Evolutionary conservation across 2,329 filamentous ascomycete genomes (phyloP), one percentile per base, ranked within the genome.

Genomic region (Dothidotthia symphoricarpi): DNA sequence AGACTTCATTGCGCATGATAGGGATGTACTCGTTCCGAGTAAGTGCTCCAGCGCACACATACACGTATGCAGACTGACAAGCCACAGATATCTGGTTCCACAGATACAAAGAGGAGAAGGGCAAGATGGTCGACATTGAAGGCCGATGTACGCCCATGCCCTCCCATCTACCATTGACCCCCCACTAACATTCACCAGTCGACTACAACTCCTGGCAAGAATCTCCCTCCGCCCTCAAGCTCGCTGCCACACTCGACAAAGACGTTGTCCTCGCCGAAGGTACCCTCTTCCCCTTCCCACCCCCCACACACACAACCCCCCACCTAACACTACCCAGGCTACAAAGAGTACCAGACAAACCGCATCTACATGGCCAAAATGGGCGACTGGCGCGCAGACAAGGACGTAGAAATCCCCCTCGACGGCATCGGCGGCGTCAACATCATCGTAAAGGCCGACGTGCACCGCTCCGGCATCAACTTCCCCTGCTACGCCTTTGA

Each of bases 161-260:
- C 16, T n/a, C 16, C 14, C 24, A 4, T 3, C 1, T 10, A 16
- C 5, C 11, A 15, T 14, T 17, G 13, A 14, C 19, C 4, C 0
- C n/a, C 8, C 16, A 35, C 48, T 55, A 34, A 59, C 49, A 16
- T 37, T 27, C 15, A 24, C 24, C 45, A 93, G 88, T 97, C 63
- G 93, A 98, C 67, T 98, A 98, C 74, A 98, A 98, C 70, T 97
- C 93, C 1, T 98, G 93, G 93, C 80, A 95, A 55, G 93, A 98
- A 71, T 91, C 91, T 8, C 84, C 90, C 34, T 86, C 91, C 68
- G 89, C 80, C 31, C 80, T 85, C 42, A 85, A 83, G 59, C 77
- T 97, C 36, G 76, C 84, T n/a, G 72, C 77, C 5, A 80, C 73
- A 36, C 75, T 97, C 14, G 78, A 85, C 51, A 90, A 88, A 63